Percentiles rank a stretch among this genome's conserved stretches.
Conservation (phyloP, 2,329 filamentous ascomycete genomes). For the Aspergillus sp. region DNA sequence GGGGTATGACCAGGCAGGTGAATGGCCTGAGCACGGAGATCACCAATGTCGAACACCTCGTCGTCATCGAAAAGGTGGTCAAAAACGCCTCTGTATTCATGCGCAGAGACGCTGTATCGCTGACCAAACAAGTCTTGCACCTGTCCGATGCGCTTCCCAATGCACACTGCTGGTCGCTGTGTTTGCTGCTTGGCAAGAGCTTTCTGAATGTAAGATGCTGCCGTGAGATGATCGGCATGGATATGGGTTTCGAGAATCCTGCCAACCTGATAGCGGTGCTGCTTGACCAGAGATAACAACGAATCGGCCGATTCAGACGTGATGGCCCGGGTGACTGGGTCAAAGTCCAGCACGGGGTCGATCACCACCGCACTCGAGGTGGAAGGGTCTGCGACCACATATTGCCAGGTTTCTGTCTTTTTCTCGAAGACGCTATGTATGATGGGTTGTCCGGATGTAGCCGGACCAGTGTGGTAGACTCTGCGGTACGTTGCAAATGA, state of each 20-base stretch:
- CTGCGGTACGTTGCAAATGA: no score
- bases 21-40: conserved; percentile 42
- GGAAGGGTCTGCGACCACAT: conserved; percentile 50
- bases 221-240: conserved; percentile 52
- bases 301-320: conserved; percentile 48
- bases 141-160: conserved; percentile 49
- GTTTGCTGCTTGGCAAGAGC: conserved; percentile 30
- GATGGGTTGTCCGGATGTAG: conserved; percentile 21
- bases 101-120: conserved; percentile 42
- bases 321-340: conserved; percentile 37
- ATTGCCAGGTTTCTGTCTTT: conserved; percentile 52
- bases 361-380: conserved; percentile 51
- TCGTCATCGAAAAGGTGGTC: conserved; percentile 52
- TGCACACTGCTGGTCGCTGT: conserved; percentile 44
- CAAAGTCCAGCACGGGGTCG: conserved; percentile 56
- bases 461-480: no score
- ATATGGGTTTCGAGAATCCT: conserved; percentile 56
- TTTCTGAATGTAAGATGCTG: conserved; percentile 48
- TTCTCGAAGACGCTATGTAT: conserved; percentile 37
- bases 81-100: conserved; percentile 47
- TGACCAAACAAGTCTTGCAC: conserved; percentile 50
- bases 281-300: conserved; percentile 40
- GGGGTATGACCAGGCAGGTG: conserved; percentile 59
- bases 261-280: conserved; percentile 43
- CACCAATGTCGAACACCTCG: conserved; percentile 50